Evolutionary conservation across 352 stramenopile genomes (phyloP).

Genomic region (Pythium coloratum): DNA sequence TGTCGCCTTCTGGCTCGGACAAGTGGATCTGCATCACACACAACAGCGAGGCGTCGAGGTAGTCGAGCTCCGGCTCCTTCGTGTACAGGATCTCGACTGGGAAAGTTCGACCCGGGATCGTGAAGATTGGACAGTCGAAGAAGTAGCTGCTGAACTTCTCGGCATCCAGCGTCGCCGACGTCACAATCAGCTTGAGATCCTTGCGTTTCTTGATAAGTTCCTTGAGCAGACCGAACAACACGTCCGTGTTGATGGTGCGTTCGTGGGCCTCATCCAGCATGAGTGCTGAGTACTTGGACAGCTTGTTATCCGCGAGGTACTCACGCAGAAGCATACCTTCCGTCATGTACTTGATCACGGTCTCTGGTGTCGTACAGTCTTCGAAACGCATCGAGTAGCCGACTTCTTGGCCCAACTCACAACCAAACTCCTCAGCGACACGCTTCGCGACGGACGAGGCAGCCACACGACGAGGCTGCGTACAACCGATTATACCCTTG

Average conservation of each 20-base stretch:
- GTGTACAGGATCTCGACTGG: constrained; percentile 98
- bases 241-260: constrained; percentile 97
- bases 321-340: constrained; percentile 99
- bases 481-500: constrained; percentile 97
- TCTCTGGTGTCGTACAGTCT: constrained; percentile 87
- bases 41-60: constrained; percentile 96
- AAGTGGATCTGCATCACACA: constrained; percentile 99
- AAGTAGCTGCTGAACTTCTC: constrained; percentile 99
- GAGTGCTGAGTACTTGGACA: constrained; percentile 94
- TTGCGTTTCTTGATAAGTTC: constrained; percentile 81
- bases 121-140: constrained; percentile 98
- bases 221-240: constrained; percentile 97
- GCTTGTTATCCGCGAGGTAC: constrained; percentile 95
- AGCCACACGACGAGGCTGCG: constrained; percentile 97
- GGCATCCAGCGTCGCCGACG: constrained; percentile 95
- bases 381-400: constrained; percentile 93
- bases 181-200: constrained; percentile 91
- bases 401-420: constrained; percentile 91
- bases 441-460: constrained; percentile 97
- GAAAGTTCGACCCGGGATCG: constrained; percentile 97
- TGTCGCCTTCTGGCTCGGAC: constrained; percentile 97
- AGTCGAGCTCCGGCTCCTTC: constrained; percentile 98
- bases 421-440: constrained; percentile 97
- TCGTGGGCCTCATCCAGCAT: constrained; percentile 99
- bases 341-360: constrained; percentile 99